Evolutionary conservation across 1,139 yeast species (phyloP).

Genomic region (Pichia sp.): DNA sequence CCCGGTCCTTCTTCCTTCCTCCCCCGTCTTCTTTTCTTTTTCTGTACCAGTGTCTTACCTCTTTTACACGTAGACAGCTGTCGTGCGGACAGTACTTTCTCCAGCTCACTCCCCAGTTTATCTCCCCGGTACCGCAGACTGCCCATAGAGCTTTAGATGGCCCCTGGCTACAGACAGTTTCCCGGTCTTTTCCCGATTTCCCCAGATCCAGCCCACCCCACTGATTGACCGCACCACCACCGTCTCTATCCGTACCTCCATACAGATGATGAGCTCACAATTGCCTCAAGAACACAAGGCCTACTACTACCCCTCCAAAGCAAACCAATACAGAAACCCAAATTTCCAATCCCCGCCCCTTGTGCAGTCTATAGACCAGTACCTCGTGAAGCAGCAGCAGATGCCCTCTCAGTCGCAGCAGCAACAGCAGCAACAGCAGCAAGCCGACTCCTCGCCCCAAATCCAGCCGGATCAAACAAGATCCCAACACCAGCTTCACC

Average conservation of each 20-base stretch:
- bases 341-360: background rate
- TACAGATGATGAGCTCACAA: slow-evolving; percentile 10
- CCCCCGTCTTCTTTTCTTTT: background rate
- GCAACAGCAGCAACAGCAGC: background rate
- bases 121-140: no score
- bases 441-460: background rate
- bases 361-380: slow-evolving; percentile 1
- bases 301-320: slow-evolving; percentile 1
- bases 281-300: background rate
- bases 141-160: no score
- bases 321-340: background rate
- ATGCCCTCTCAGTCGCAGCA: background rate
- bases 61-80: no score
- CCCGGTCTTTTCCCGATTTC: no score
- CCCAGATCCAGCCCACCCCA: no score
- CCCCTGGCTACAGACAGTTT: no score
- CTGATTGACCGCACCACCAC: no score
- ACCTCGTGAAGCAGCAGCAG: background rate
- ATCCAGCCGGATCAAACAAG: background rate
- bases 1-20: background rate
- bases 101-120: no score
- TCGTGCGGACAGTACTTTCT: no score
- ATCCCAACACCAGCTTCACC: background rate
- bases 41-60: background rate
- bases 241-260: background rate